Percentiles rank a stretch among this genome's conserved stretches.
Conservation (phyloP, 495 filamentous ascomycete species). For the Jackrogersella minutella region DNA sequence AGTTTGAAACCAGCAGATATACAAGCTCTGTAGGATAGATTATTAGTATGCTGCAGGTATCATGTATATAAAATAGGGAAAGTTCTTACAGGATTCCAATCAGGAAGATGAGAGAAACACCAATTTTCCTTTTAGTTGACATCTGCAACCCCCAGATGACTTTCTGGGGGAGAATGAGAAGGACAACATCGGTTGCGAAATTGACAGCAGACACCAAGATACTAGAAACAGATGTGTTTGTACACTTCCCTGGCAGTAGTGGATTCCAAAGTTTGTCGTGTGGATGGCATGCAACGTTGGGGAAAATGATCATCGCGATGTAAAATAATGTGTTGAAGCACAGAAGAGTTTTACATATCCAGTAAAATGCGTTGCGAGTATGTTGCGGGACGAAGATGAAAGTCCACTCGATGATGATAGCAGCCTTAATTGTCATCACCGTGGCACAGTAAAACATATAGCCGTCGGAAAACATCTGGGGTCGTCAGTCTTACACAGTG, state of each 20-base stretch:
- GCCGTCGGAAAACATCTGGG: not conserved
- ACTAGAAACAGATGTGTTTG: slow-evolving; percentile 15
- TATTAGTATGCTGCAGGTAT: not conserved
- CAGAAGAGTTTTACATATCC: not conserved
- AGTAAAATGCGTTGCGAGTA: not conserved
- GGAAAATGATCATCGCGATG: slow-evolving; percentile 21
- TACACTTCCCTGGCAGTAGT: slow-evolving; percentile 28
- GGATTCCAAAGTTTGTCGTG: slow-evolving; percentile 42
- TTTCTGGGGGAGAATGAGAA: slow-evolving; percentile 43
- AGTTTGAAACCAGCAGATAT: slow-evolving; percentile 38
- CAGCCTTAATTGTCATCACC: not conserved
- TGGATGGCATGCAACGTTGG: slow-evolving; percentile 50
- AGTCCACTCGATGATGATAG: slow-evolving; percentile 3
- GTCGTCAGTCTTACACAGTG: not conserved
- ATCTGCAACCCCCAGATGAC: slow-evolving; percentile 44
- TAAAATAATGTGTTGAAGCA: not conserved
- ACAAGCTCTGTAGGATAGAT: slow-evolving; percentile 9
- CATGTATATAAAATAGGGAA: not conserved
- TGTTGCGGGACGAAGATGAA: not conserved
- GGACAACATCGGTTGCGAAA: slow-evolving; percentile 42
- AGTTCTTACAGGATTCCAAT: slow-evolving; percentile 37
- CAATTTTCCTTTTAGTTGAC: slow-evolving; percentile 33
- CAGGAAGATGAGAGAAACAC: slow-evolving; percentile 41
- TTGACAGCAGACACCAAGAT: slow-evolving; percentile 17
- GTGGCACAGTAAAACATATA: slow-evolving; percentile 3